These are phyloP conservation scores for Macaranga tanarius DNA, from an alignment of 441 rosid genomes.

Conservation along the genomic window DNA sequence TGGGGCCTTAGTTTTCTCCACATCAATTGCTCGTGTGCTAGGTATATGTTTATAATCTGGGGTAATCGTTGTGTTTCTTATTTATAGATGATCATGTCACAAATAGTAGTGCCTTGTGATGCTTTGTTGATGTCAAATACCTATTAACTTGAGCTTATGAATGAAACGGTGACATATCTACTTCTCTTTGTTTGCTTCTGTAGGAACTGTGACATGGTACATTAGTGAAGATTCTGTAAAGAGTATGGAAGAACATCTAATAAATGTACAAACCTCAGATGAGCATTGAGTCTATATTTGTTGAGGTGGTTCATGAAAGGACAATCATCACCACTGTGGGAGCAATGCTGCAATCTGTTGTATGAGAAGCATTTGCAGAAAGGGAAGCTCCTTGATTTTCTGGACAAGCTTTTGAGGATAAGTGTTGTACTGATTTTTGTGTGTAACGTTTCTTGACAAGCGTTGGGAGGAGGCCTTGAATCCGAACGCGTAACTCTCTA, in stretches of 20 bases:
- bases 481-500: neutral
- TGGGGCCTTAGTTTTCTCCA: neutral
- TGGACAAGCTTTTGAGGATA: neutral
- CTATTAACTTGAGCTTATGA: constrained; percentile 16
- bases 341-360: constrained; percentile 10
- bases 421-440: neutral
- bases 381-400: constrained; percentile 1
- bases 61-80: neutral
- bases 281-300: constrained; percentile 31
- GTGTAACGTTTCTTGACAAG: neutral
- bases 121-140: neutral
- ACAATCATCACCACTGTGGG: neutral
- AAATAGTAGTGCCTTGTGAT: neutral
- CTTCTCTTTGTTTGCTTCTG: neutral
- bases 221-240: constrained; percentile 53
- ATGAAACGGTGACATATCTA: constrained; percentile 6
- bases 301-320: constrained; percentile 6
- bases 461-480: neutral
- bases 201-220: constrained; percentile 71
- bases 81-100: neutral
- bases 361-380: neutral
- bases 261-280: constrained; percentile 44
- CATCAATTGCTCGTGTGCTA: neutral
- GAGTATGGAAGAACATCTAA: constrained; percentile 53
- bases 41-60: too few relatives aligned